Evolutionary conservation across 116 monocot species (phyloP).

Genomic region (Papilionanthe hybrid): DNA sequence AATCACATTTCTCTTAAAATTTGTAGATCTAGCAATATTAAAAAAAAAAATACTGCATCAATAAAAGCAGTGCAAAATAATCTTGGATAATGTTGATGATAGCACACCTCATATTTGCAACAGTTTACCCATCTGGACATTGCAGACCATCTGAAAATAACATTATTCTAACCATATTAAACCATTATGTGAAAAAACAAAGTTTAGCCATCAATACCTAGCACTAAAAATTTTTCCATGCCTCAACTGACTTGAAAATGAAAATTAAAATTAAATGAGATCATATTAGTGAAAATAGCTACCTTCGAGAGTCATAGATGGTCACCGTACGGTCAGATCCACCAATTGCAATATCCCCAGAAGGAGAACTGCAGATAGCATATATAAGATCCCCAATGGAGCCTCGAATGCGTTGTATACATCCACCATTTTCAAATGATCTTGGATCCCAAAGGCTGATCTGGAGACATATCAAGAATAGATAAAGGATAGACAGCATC

Average conservation of each 20-base stretch:
- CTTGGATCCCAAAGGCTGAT: slow-evolving; percentile 84
- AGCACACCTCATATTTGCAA: slow-evolving; percentile 83
- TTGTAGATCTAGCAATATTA: not conserved
- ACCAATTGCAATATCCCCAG: slow-evolving; percentile 65
- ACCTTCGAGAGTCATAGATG: slow-evolving; percentile 86
- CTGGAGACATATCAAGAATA: slow-evolving; percentile 27
- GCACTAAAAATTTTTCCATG: not conserved
- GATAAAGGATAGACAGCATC: not conserved
- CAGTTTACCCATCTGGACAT: slow-evolving; percentile 83
- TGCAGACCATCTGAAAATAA: slow-evolving; percentile 63
- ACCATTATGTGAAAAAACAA: not conserved
- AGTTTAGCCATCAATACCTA: not conserved
- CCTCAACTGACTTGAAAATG: not conserved
- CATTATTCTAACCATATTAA: not conserved
- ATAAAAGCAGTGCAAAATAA: not conserved
- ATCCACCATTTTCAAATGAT: slow-evolving; percentile 65
- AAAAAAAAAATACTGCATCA: not conserved
- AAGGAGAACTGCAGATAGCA: slow-evolving; percentile 52
- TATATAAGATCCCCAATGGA: slow-evolving; percentile 74
- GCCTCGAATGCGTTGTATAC: slow-evolving; percentile 68
- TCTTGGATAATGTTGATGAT: not conserved
- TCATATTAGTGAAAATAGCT: slow-evolving; percentile 1
- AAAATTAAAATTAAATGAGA: not conserved
- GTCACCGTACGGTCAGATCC: slow-evolving; percentile 86
- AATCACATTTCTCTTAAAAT: too few relatives aligned